Conservation (phyloP, 805 yeast species). For the Yamadazyma endophytica region DNA sequence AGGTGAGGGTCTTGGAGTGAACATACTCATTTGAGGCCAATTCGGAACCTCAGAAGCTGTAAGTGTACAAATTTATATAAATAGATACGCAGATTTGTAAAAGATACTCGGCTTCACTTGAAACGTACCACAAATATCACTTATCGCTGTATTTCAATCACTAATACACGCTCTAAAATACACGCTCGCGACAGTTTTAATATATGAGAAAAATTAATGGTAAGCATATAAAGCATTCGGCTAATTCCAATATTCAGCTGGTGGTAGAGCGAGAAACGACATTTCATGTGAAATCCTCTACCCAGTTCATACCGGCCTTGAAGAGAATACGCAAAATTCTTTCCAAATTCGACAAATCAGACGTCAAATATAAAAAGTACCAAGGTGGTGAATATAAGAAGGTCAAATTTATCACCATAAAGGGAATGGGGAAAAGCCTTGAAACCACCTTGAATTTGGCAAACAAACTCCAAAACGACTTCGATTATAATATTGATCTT, state of each 20-base stretch:
- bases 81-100: too few relatives aligned
- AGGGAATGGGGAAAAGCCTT: conserved; percentile 73
- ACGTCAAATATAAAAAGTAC: conserved; percentile 17
- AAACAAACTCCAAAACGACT: conserved; percentile 49
- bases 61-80: too few relatives aligned
- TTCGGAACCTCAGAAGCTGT: too few relatives aligned
- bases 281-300: conserved; percentile 55
- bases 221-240: conserved; percentile 50
- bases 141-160: too few relatives aligned
- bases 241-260: conserved; percentile 40
- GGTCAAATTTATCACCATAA: conserved; percentile 46
- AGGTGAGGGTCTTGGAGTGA: too few relatives aligned
- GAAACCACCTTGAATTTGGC: conserved; percentile 62
- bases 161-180: too few relatives aligned
- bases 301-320: conserved; percentile 72
- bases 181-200: too few relatives aligned
- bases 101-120: too few relatives aligned
- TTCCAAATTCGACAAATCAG: conserved; percentile 32
- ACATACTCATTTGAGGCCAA: too few relatives aligned
- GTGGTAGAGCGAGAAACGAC: conserved; percentile 44
- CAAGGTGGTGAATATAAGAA: conserved; percentile 34
- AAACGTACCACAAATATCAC: too few relatives aligned
- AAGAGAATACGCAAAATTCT: conserved; percentile 59
- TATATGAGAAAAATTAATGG: conserved; percentile 18
- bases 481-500: conserved; percentile 52